Evolutionary conservation across 1,284 basidiomycete genomes (phyloP).

Genomic region (Rhizopogon hawkerae): DNA sequence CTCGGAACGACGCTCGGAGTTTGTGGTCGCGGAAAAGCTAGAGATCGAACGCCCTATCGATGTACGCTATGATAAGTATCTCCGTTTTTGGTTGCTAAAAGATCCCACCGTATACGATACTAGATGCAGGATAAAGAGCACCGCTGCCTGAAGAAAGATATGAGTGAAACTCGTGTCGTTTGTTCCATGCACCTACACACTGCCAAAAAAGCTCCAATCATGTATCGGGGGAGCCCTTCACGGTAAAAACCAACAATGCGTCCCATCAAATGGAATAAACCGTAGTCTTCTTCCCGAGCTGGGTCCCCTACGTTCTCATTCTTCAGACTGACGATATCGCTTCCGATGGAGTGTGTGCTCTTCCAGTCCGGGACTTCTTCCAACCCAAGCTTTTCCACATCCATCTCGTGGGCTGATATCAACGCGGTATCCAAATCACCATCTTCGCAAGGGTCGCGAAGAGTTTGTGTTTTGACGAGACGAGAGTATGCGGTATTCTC

Average conservation of each 20-base stretch:
- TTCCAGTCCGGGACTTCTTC: conserved; percentile 60
- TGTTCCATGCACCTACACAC: conserved; percentile 12
- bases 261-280: conserved; percentile 54
- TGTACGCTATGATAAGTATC: conserved; percentile 1
- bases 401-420: conserved; percentile 31
- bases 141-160: conserved; percentile 38
- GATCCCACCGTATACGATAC: conserved; percentile 60
- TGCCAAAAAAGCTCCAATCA: conserved; percentile 43
- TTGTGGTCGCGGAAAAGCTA: conserved; percentile 45
- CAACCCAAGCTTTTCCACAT: conserved; percentile 48
- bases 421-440: conserved; percentile 26
- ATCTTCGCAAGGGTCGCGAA: conserved; percentile 38
- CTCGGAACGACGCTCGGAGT: conserved; percentile 38
- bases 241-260: conserved; percentile 66
- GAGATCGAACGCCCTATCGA: conserved; percentile 42
- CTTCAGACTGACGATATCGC: conserved; percentile 55
- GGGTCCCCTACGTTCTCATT: conserved; percentile 30
- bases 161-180: conserved; percentile 14
- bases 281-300: conserved; percentile 32
- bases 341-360: conserved; percentile 60
- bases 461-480: conserved; percentile 71
- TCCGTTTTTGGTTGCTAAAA: neutral
- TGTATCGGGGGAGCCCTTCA: conserved; percentile 47
- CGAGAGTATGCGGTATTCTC: conserved; percentile 61
- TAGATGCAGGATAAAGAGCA: conserved; percentile 77